Conservation (phyloP, 164 flowering plant species). For the Cinnamomum chago region DNA sequence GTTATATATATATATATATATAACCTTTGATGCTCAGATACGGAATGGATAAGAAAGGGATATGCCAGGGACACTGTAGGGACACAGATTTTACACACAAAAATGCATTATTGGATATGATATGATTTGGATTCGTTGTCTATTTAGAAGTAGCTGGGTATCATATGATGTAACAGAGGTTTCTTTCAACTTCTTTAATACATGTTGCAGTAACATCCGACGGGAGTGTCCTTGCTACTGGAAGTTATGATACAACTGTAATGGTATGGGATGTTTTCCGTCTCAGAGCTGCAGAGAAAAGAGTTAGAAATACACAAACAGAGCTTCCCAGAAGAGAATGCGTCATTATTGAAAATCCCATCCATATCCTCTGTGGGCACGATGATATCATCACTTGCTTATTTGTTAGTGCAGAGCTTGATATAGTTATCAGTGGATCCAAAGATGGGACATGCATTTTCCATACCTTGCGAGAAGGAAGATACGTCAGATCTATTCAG, state of each 20-base stretch:
- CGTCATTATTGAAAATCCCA: slow-evolving; percentile 74
- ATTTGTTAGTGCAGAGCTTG: slow-evolving; percentile 81
- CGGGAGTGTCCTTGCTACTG: slow-evolving; percentile 93
- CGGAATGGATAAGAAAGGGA: too few relatives aligned
- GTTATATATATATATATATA: too few relatives aligned
- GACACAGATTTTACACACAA: background rate
- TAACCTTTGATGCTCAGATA: too few relatives aligned
- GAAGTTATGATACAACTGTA: slow-evolving; percentile 98
- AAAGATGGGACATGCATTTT: slow-evolving; percentile 96
- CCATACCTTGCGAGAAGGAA: slow-evolving; percentile 81
- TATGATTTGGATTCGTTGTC: background rate
- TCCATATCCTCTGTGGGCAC: slow-evolving; percentile 94
- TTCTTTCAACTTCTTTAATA: background rate
- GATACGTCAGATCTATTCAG: slow-evolving; percentile 78
- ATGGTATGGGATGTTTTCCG: slow-evolving; percentile 93
- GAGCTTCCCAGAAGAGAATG: slow-evolving; percentile 67
- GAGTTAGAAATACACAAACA: slow-evolving; percentile 43
- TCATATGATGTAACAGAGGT: background rate
- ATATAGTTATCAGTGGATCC: slow-evolving; percentile 93
- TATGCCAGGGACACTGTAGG: background rate
- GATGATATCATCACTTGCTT: slow-evolving; percentile 94
- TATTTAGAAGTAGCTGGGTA: too few relatives aligned
- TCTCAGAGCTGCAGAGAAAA: slow-evolving; percentile 49
- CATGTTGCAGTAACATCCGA: slow-evolving; percentile 77
- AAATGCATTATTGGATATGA: background rate